A percentile compares a stretch with the other conserved stretches of the same genome.
Evolutionary conservation across 148 eudicot genomes (phyloP).

Genomic region (Agrostemma githago): DNA sequence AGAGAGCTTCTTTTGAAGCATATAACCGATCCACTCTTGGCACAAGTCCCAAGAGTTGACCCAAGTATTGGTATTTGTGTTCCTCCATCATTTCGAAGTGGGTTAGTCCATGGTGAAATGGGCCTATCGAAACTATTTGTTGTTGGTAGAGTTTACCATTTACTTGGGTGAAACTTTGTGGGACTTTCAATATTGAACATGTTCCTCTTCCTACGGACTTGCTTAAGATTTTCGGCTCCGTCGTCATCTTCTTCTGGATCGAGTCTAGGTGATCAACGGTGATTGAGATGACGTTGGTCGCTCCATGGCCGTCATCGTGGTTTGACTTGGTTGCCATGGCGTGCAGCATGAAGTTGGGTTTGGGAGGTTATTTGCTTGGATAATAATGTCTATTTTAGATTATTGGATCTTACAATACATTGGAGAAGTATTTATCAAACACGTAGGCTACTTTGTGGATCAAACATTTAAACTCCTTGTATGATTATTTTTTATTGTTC

Average conservation of each 20-base stretch:
- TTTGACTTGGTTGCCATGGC: conserved; percentile 11
- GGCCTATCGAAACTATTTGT: conserved; percentile 65
- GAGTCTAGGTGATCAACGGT: conserved; percentile 17
- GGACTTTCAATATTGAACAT: conserved; percentile 73
- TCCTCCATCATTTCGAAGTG: conserved; percentile 62
- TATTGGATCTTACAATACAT: no score
- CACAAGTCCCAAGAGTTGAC: conserved; percentile 37
- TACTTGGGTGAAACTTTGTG: conserved; percentile 44
- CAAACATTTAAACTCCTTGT: no score
- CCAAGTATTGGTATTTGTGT: conserved; percentile 68
- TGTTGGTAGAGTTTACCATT: conserved; percentile 57
- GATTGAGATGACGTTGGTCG: conserved; percentile 9
- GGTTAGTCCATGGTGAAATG: conserved; percentile 50
- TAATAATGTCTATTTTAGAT: no score
- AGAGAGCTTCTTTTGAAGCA: no score
- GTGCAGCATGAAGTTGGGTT: background rate
- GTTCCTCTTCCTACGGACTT: conserved; percentile 49
- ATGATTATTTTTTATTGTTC: no score
- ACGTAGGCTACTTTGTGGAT: no score
- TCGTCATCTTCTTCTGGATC: conserved; percentile 23
- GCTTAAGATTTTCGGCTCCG: conserved; percentile 47
- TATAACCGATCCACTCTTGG: no score
- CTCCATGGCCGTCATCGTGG: background rate
- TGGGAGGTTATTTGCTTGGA: no score
- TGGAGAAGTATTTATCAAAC: no score